Evolutionary conservation across 2,329 filamentous ascomycete species (phyloP).

Genomic region (Aspergillaceae sp.): DNA sequence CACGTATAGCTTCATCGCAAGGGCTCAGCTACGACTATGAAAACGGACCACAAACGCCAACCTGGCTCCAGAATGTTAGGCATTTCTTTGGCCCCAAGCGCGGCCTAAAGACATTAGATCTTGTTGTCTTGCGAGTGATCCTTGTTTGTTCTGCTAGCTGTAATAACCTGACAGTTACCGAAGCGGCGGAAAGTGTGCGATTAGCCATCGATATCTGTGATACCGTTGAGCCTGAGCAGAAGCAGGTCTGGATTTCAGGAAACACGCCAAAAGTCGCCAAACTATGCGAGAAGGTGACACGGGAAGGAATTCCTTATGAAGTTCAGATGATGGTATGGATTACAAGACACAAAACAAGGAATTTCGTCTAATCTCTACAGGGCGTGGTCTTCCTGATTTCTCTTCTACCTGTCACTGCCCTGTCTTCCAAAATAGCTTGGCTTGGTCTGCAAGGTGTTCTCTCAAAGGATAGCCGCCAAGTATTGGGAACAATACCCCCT

Average conservation of each 20-base stretch:
- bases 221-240: conserved; percentile 25
- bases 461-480: conserved; percentile 14
- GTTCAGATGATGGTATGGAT: conserved; percentile 27
- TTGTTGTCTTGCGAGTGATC: conserved; percentile 33
- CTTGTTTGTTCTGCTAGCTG: conserved; percentile 33
- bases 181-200: conserved; percentile 27
- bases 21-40: conserved; percentile 2
- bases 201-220: conserved; percentile 30
- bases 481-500: conserved; percentile 15
- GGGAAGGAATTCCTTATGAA: conserved; percentile 18
- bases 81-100: conserved; percentile 34
- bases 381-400: conserved; percentile 24
- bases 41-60: conserved; percentile 11
- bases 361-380: conserved; percentile 11
- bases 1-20: conserved; percentile 22
- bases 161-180: conserved; percentile 14
- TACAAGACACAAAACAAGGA: too few species aligned
- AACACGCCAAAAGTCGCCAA: conserved; percentile 29
- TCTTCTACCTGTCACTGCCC: conserved; percentile 14
- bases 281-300: conserved; percentile 29
- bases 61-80: conserved; percentile 28
- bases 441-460: conserved; percentile 18
- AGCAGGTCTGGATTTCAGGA: conserved; percentile 24
- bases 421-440: conserved; percentile 20
- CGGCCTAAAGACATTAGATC: conserved; percentile 32